Evolutionary conservation across 2,329 filamentous ascomycete species (phyloP).

Genomic region (Colletotrichum tanaceti): DNA sequence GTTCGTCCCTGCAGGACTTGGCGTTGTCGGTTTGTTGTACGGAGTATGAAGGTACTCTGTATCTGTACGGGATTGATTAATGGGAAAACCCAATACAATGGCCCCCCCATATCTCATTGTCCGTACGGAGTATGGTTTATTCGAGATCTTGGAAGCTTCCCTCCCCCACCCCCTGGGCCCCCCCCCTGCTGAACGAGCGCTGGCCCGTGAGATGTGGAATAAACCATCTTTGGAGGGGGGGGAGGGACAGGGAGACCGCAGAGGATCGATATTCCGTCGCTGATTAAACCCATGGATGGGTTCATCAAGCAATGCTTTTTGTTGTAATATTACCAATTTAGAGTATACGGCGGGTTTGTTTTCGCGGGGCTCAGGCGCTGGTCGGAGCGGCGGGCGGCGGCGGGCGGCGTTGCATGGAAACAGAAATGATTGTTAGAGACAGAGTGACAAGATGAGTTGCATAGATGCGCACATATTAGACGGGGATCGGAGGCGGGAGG

Average conservation of each 20-base stretch:
- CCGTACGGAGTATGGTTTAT: neutral
- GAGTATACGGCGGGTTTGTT: neutral
- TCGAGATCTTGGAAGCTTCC: neutral
- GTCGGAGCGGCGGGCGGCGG: too few relatives aligned
- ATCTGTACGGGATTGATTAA: neutral
- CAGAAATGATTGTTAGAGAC: constrained; percentile 15
- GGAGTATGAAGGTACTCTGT: too few relatives aligned
- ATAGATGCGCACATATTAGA: neutral
- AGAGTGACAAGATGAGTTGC: neutral
- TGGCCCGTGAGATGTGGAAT: neutral
- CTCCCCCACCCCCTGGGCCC: too few relatives aligned
- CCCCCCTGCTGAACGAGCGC: neutral
- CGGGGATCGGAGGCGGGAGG: neutral
- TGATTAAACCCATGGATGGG: neutral
- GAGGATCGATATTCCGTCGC: constrained; percentile 11
- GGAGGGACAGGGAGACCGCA: too few relatives aligned
- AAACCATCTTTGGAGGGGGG: too few relatives aligned
- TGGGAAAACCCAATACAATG: too few relatives aligned
- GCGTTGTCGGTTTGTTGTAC: constrained; percentile 11
- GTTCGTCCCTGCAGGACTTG: neutral
- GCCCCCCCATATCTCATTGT: too few relatives aligned
- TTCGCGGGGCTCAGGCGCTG: neutral
- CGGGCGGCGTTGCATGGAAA: constrained; percentile 24
- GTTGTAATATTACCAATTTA: too few relatives aligned
- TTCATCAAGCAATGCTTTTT: neutral